Conservation (phyloP, 2,329 filamentous ascomycete species). For the Ascochyta fabae region DNA sequence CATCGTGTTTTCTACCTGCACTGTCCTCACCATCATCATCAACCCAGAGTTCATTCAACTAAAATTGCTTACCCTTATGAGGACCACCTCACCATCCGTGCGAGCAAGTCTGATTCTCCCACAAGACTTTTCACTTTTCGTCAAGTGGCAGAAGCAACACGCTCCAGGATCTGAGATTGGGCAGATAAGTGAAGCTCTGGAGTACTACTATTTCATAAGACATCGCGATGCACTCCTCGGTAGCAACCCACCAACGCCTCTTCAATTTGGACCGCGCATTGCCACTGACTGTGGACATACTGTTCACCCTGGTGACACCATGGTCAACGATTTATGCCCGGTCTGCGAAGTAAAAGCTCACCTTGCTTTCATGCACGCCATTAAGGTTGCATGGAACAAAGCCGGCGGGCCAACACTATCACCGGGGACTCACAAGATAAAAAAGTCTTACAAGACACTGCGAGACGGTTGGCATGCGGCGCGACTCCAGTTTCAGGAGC, state of each 20-base stretch:
- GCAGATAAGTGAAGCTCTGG: background rate
- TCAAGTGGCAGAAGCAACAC: slow-evolving; percentile 2
- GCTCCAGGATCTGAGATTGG: background rate
- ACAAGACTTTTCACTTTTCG: slow-evolving; percentile 4
- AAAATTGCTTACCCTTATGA: background rate
- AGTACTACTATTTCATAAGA: background rate
- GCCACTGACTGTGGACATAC: background rate
- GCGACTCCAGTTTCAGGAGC: background rate
- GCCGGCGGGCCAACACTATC: slow-evolving; percentile 2
- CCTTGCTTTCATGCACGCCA: background rate
- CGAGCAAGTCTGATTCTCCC: background rate
- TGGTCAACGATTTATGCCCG: background rate
- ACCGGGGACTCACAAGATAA: background rate
- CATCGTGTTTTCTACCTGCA: background rate
- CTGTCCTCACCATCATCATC: background rate
- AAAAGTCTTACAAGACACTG: background rate
- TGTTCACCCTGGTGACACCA: background rate
- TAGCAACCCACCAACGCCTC: background rate
- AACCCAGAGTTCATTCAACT: background rate
- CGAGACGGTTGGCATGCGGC: background rate
- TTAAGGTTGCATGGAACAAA: slow-evolving; percentile 2
- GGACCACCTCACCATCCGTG: background rate
- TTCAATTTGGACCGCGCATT: background rate
- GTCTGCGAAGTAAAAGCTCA: slow-evolving; percentile 4
- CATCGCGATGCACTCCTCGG: background rate